Evolutionary conservation across 805 yeast species (phyloP).

Genomic region (Kazachstania psychrophila): DNA sequence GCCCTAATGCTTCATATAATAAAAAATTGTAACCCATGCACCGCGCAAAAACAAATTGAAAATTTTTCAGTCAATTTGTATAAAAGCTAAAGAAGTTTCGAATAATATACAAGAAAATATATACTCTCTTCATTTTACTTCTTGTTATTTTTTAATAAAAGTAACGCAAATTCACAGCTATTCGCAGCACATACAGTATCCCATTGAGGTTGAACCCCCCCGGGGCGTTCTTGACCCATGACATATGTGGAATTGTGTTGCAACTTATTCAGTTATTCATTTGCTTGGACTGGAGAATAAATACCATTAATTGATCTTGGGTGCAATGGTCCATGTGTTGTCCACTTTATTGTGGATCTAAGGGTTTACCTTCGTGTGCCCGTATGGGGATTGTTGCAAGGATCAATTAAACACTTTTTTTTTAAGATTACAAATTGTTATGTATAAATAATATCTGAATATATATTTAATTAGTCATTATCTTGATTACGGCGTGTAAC

Average conservation of each 20-base stretch:
- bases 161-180: constrained; percentile 61
- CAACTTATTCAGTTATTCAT: constrained; percentile 11
- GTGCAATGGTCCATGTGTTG: constrained; percentile 59
- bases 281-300: constrained; percentile 53
- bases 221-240: constrained; percentile 62
- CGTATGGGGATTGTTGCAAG: constrained; percentile 58
- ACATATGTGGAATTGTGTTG: constrained; percentile 47
- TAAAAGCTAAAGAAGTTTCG: too few species aligned
- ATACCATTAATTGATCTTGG: constrained; percentile 48
- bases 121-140: neutral
- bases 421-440: constrained; percentile 5
- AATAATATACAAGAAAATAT: too few species aligned
- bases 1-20: too few species aligned
- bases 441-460: neutral
- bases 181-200: constrained; percentile 51
- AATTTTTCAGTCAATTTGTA: too few species aligned
- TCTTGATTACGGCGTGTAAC: constrained; percentile 26
- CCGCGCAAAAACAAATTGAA: too few species aligned
- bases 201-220: constrained; percentile 60
- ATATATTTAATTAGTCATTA: constrained; percentile 1
- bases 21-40: too few species aligned
- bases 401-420: constrained; percentile 33
- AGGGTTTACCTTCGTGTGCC: constrained; percentile 70
- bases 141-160: constrained; percentile 11
- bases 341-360: constrained; percentile 38